These are phyloP conservation scores for Trichosporon coremiiforme DNA, from an alignment of 1,284 basidiomycete species.

Conservation along the genomic window DNA sequence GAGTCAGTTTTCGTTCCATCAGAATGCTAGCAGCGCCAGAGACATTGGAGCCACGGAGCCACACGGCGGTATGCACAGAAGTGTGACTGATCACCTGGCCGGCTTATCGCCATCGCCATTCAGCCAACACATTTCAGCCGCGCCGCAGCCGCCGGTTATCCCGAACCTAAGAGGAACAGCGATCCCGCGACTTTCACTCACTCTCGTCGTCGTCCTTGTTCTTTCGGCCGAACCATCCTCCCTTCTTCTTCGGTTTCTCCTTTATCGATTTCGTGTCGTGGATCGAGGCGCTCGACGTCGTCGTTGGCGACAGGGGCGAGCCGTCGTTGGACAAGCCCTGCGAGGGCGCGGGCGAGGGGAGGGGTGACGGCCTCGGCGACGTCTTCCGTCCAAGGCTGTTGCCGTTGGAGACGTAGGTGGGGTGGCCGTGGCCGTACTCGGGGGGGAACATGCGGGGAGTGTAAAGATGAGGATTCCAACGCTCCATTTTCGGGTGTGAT, in stretches of 20 bases:
- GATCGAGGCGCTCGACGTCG: background rate
- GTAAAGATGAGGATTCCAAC: constrained; percentile 1
- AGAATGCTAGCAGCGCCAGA: background rate
- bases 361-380: background rate
- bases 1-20: background rate
- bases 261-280: background rate
- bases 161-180: background rate
- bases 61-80: background rate
- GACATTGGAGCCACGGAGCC: background rate
- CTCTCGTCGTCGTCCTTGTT: background rate
- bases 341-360: background rate
- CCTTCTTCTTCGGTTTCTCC: constrained; percentile 11
- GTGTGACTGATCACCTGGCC: constrained; percentile 1
- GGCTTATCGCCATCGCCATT: background rate
- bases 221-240: constrained; percentile 4
- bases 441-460: background rate
- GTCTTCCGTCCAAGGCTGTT: background rate
- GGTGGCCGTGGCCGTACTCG: background rate
- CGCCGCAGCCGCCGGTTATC: background rate
- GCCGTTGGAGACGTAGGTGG: no score
- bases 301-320: constrained; percentile 2
- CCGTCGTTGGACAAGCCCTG: background rate
- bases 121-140: background rate
- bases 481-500: background rate
- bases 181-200: background rate